Evolutionary conservation across 2,329 filamentous ascomycete species (phyloP).

Genomic region (Apiospora koreana): DNA sequence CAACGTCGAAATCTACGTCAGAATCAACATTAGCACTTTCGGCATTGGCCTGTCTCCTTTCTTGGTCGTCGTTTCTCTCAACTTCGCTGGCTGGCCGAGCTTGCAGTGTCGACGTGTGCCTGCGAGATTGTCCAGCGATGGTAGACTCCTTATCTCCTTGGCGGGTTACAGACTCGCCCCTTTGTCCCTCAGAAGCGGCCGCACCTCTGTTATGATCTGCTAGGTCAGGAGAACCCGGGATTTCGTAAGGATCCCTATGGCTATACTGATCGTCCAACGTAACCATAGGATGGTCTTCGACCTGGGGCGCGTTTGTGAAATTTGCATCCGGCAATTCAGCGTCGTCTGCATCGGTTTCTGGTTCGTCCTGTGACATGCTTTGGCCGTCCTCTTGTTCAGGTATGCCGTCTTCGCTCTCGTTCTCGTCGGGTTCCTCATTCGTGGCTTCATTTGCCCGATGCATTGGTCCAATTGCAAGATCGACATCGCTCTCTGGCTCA

Average conservation of each 20-base stretch:
- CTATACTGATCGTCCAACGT: neutral
- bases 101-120: neutral
- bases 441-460: neutral
- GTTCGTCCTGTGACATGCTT: neutral
- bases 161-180: neutral
- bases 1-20: slow-evolving; percentile 14
- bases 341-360: neutral
- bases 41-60: neutral
- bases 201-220: neutral
- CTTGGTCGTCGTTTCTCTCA: neutral
- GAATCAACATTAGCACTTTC: neutral
- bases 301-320: neutral
- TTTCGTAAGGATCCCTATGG: neutral
- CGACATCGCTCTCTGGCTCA: neutral
- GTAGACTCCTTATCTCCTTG: neutral
- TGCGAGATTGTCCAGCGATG: neutral
- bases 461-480: neutral
- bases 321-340: neutral
- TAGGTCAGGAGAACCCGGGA: neutral
- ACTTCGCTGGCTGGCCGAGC: neutral
- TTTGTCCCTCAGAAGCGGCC: neutral
- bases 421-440: neutral
- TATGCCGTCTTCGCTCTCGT: neutral
- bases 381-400: neutral
- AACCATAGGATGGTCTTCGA: neutral